Evolutionary conservation across 495 filamentous ascomycete species (phyloP).

Genomic region (Lophiotrema nucula): DNA sequence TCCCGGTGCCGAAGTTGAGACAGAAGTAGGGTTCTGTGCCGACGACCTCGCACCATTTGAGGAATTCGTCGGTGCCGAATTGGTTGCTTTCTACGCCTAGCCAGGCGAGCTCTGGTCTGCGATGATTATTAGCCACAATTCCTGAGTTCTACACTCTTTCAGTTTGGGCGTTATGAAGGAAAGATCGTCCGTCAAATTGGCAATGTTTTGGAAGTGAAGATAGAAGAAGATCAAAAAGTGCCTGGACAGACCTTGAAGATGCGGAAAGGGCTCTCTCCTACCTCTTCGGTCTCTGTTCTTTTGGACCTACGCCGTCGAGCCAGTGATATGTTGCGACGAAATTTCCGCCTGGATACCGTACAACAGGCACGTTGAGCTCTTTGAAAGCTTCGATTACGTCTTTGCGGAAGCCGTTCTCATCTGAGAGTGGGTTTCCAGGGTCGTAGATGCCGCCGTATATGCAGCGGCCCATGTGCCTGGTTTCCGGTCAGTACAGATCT

Average conservation of each 20-base stretch:
- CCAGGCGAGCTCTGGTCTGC: constrained; percentile 72
- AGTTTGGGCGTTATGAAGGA: background rate
- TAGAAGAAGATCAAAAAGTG: too few relatives aligned
- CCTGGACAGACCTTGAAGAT: background rate
- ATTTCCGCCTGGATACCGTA: constrained; percentile 78
- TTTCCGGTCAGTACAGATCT: constrained; percentile 3
- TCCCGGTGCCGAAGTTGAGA: constrained; percentile 74
- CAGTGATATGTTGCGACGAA: constrained; percentile 82
- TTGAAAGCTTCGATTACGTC: constrained; percentile 69
- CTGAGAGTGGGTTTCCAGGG: constrained; percentile 65
- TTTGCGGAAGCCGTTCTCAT: constrained; percentile 70
- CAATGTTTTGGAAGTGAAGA: too few relatives aligned
- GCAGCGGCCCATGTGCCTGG: constrained; percentile 77
- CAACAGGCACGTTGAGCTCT: constrained; percentile 69
- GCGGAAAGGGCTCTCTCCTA: constrained; percentile 28
- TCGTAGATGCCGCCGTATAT: constrained; percentile 86
- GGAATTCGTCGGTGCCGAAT: constrained; percentile 81
- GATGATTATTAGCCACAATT: background rate
- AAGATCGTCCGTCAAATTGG: too few relatives aligned
- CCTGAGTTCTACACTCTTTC: background rate
- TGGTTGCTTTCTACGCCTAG: constrained; percentile 69
- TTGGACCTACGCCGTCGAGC: constrained; percentile 73
- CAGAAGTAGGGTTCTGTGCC: constrained; percentile 71
- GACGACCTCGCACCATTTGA: constrained; percentile 71
- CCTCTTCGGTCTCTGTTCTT: constrained; percentile 59